Evolutionary conservation across 2,329 filamentous ascomycete genomes (phyloP).

Genomic region (Lojkania enalia): DNA sequence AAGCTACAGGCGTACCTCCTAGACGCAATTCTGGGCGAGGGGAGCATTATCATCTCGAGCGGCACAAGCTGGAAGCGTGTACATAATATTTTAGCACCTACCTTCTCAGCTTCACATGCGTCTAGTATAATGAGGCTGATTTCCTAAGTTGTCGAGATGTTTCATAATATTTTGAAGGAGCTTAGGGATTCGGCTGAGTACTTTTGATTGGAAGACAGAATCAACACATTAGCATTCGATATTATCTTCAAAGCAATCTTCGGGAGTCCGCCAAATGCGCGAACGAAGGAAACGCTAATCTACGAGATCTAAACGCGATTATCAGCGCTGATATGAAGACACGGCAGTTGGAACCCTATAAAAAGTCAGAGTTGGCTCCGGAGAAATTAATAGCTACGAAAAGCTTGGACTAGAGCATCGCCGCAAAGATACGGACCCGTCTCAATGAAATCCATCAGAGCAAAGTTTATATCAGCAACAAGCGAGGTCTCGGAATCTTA

Average conservation of each 20-base stretch:
- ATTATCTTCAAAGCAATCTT: slow-evolving; percentile 15
- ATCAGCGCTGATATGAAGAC: background rate
- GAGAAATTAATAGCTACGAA: background rate
- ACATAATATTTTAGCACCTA: slow-evolving; percentile 25
- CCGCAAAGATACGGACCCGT: slow-evolving; percentile 17
- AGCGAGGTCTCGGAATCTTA: slow-evolving; percentile 40
- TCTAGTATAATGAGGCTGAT: slow-evolving; percentile 22
- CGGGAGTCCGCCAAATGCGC: slow-evolving; percentile 6
- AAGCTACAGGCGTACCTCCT: background rate
- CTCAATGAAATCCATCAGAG: slow-evolving; percentile 30
- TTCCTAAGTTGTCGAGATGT: slow-evolving; percentile 24
- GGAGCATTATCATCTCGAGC: background rate
- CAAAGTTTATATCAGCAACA: slow-evolving; percentile 35
- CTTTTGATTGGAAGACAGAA: slow-evolving; percentile 16
- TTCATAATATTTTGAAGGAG: background rate
- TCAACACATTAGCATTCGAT: slow-evolving; percentile 12
- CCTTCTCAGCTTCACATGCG: slow-evolving; percentile 25
- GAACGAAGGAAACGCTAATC: slow-evolving; percentile 11
- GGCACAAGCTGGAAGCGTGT: slow-evolving; percentile 24
- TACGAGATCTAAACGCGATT: slow-evolving; percentile 1
- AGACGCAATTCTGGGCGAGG: background rate
- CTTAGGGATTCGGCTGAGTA: slow-evolving; percentile 6
- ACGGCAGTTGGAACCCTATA: background rate
- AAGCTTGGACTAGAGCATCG: background rate
- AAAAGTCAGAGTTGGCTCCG: background rate